phyloP scores from a whole-genome alignment of 1,284 basidiomycete genomes.

The Sanguinoderma infundibulare region DNA sequence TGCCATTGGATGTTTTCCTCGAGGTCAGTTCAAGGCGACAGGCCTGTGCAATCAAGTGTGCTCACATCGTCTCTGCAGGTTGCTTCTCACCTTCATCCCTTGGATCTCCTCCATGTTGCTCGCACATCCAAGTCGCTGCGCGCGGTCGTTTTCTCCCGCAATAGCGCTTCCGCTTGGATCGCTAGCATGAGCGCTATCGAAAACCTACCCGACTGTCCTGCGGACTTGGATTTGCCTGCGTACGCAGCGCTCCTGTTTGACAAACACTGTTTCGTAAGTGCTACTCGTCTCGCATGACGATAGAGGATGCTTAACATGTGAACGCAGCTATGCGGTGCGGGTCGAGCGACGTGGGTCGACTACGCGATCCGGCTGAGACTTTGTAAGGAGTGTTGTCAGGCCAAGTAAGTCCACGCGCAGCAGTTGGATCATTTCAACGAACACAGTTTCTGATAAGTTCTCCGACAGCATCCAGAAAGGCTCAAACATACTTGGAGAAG shows the following conservation, averaged over 20 bases:
- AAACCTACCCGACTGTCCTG: not conserved
- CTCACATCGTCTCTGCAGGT: not conserved
- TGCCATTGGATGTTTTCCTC: not conserved
- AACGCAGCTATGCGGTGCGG: slow-evolving; percentile 6
- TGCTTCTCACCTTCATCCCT: slow-evolving; percentile 5
- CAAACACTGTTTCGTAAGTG: slow-evolving; percentile 17
- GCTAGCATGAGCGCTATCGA: slow-evolving; percentile 3
- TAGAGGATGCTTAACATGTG: not conserved
- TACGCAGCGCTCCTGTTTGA: slow-evolving; percentile 27
- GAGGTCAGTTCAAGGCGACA: not conserved
- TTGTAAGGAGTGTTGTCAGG: slow-evolving; percentile 6
- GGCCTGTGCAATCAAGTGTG: not conserved
- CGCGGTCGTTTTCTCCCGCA: slow-evolving; percentile 19
- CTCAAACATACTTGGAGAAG: not conserved
- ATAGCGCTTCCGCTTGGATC: slow-evolving; percentile 23
- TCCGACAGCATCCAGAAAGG: not conserved
- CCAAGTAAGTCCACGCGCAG: slow-evolving; percentile 13
- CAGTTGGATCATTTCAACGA: no score
- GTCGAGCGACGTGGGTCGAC: slow-evolving; percentile 9
- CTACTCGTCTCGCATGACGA: not conserved
- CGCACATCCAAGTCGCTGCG: slow-evolving; percentile 9
- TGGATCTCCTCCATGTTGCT: slow-evolving; percentile 6
- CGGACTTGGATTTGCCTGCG: not conserved
- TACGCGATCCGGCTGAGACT: slow-evolving; percentile 14
- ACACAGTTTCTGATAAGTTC: no score